These are phyloP conservation scores for Pseudogymnoascus sp. DNA, from an alignment of 2,329 filamentous ascomycete genomes.

Conservation along the genomic window DNA sequence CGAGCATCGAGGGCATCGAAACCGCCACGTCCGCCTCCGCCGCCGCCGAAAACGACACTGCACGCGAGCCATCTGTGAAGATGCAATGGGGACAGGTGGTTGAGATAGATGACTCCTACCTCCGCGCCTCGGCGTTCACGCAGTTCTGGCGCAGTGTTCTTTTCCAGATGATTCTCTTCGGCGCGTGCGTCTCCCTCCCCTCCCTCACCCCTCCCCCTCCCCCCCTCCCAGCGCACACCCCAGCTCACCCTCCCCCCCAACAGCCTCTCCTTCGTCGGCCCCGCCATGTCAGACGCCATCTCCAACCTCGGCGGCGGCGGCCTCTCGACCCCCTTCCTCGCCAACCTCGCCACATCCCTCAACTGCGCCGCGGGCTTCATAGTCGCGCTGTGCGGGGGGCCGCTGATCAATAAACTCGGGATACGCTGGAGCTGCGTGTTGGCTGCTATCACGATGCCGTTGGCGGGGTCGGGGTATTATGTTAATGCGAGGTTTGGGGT, in stretches of 20 bases:
- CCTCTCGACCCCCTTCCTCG: constrained; percentile 14
- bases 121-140: background rate
- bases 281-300: constrained; percentile 17
- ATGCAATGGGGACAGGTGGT: background rate
- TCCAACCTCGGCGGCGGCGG: constrained; percentile 16
- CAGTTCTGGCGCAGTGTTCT: constrained; percentile 11
- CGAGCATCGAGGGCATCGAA: too few species aligned
- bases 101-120: constrained; percentile 9
- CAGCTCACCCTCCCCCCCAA: too few species aligned
- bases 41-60: too few species aligned
- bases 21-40: too few species aligned
- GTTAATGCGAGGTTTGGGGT: constrained; percentile 25
- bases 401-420: constrained; percentile 33
- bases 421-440: constrained; percentile 32
- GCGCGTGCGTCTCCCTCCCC: constrained; percentile 6
- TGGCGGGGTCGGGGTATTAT: constrained; percentile 30
- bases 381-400: constrained; percentile 26
- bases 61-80: background rate
- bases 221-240: background rate
- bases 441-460: constrained; percentile 28
- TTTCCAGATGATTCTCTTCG: constrained; percentile 14
- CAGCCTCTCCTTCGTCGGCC: constrained; percentile 16
- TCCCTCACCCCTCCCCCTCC: background rate
- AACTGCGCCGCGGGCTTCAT: constrained; percentile 13
- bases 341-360: constrained; percentile 15